A percentile compares a stretch with the other conserved stretches of the same genome.
Conservation (phyloP, 345 rosid genomes). For the Turnera subulata region DNA sequence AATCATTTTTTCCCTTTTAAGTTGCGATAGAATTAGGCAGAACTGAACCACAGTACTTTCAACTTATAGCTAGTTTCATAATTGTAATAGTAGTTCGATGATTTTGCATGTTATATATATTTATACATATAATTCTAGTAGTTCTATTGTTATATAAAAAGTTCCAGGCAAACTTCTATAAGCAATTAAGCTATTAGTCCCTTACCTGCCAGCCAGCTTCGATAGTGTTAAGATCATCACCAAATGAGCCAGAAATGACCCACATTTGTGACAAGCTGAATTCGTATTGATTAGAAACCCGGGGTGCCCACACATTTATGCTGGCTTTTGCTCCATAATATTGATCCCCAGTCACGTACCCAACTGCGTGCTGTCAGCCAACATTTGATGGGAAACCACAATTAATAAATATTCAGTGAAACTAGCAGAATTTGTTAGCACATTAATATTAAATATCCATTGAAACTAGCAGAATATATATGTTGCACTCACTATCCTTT, state of each 20-base stretch:
- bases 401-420: neutral
- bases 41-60: too few relatives aligned
- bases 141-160: too few relatives aligned
- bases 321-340: constrained; percentile 97
- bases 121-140: too few relatives aligned
- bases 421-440: too few relatives aligned
- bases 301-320: constrained; percentile 94
- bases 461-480: too few relatives aligned
- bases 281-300: constrained; percentile 69
- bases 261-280: constrained; percentile 94
- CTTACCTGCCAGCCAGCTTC: constrained; percentile 99
- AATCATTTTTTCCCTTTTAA: too few relatives aligned
- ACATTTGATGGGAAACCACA: neutral
- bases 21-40: too few relatives aligned
- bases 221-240: constrained; percentile 89
- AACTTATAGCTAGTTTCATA: too few relatives aligned
- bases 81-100: too few relatives aligned
- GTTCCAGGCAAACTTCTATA: neutral
- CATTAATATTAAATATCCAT: neutral
- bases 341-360: constrained; percentile 74
- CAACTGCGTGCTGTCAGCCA: constrained; percentile 85
- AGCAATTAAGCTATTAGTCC: neutral
- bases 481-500: neutral
- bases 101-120: too few relatives aligned
- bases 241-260: constrained; percentile 94